Evolutionary conservation across 2,329 filamentous ascomycete genomes (phyloP).

Genomic region (Thelonectria rubi): DNA sequence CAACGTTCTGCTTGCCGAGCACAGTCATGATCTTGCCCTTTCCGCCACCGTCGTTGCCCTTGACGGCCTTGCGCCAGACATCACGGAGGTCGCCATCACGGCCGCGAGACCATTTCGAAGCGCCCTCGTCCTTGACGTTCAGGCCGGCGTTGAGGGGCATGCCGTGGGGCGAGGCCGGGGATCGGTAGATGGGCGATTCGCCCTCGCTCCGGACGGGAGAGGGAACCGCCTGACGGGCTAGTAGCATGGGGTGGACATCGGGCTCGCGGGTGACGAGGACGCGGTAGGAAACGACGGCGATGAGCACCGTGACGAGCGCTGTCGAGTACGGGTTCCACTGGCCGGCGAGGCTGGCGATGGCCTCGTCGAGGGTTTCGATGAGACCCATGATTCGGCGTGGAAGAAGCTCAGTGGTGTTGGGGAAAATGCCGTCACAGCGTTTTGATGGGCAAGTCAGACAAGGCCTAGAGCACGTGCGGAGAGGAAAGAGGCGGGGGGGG

Average conservation of each 20-base stretch:
- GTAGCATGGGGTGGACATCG: conserved; percentile 90
- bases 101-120: conserved; percentile 83
- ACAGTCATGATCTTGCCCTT: conserved; percentile 82
- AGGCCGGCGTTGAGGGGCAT: conserved; percentile 81
- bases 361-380: conserved; percentile 73
- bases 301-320: conserved; percentile 69
- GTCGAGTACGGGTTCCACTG: conserved; percentile 89
- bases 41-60: conserved; percentile 70
- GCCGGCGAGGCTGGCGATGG: conserved; percentile 73
- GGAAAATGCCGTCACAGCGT: neutral
- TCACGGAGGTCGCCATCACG: conserved; percentile 91
- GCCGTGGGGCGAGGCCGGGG: conserved; percentile 85
- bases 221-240: conserved; percentile 83
- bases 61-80: conserved; percentile 80
- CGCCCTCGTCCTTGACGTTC: conserved; percentile 81
- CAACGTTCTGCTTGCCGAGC: conserved; percentile 75
- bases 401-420: conserved; percentile 12
- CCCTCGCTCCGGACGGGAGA: conserved; percentile 83
- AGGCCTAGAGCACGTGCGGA: neutral
- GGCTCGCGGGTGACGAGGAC: conserved; percentile 79
- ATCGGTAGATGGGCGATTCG: conserved; percentile 86
- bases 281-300: conserved; percentile 74
- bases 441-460: no score
- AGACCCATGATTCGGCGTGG: conserved; percentile 49
- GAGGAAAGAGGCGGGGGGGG: neutral